Conservation (phyloP, 768 basidiomycete species). For the Crepidotus variabilis region DNA sequence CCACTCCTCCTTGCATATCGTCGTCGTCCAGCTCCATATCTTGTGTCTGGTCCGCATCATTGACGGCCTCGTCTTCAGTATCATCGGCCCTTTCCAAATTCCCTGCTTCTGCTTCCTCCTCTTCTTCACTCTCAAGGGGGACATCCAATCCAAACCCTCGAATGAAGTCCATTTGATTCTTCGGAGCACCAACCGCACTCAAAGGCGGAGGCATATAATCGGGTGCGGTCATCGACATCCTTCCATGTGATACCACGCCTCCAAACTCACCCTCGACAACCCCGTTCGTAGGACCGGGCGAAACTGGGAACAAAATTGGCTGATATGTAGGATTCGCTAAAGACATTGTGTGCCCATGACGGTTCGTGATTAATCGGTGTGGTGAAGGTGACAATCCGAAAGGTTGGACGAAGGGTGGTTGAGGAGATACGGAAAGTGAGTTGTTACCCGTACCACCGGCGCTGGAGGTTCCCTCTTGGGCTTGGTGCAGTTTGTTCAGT, state of each 20-base stretch:
- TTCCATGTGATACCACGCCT: slow-evolving; percentile 43
- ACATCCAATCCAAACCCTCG: slow-evolving; percentile 81
- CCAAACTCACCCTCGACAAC: slow-evolving; percentile 7
- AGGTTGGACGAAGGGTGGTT: slow-evolving; percentile 41
- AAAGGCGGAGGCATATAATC: slow-evolving; percentile 43
- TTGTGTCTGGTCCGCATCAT: slow-evolving; percentile 22
- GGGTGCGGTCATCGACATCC: slow-evolving; percentile 40
- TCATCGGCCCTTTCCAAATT: slow-evolving; percentile 29
- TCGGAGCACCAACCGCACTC: slow-evolving; percentile 31
- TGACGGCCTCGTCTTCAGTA: slow-evolving; percentile 23
- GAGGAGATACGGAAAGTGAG: slow-evolving; percentile 65
- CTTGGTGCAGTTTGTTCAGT: slow-evolving; percentile 78
- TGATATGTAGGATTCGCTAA: slow-evolving; percentile 54
- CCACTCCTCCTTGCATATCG: slow-evolving; percentile 19
- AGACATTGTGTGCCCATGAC: slow-evolving; percentile 74
- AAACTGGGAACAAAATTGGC: slow-evolving; percentile 23
- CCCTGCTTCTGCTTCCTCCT: slow-evolving; percentile 36
- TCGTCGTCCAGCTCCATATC: slow-evolving; percentile 36
- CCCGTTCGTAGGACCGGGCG: slow-evolving; percentile 13
- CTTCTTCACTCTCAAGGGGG: slow-evolving; percentile 70
- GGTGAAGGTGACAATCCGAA: slow-evolving; percentile 47
- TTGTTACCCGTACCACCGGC: slow-evolving; percentile 24
- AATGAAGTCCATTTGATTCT: slow-evolving; percentile 66
- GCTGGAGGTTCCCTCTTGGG: slow-evolving; percentile 55
- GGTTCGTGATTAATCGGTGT: slow-evolving; percentile 38